phyloP scores from a whole-genome alignment of 805 yeast genomes.

The Dipodascopsis uninucleata region DNA sequence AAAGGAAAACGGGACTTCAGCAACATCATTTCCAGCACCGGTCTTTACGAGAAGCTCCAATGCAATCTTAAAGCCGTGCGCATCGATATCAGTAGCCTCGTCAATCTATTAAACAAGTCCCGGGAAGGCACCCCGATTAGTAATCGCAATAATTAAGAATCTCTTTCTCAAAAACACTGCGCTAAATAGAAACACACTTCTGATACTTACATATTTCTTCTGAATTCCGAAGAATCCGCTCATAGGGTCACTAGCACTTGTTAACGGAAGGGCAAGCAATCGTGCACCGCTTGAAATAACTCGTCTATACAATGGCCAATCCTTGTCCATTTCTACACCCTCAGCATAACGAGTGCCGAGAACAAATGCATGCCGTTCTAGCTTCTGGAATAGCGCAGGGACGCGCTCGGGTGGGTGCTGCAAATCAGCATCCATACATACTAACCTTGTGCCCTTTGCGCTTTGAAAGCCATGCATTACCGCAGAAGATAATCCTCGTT shows the following conservation, averaged over 20 bases:
- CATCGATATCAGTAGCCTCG: slow-evolving; percentile 40
- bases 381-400: slow-evolving; percentile 43
- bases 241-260: slow-evolving; percentile 54
- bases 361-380: slow-evolving; percentile 45
- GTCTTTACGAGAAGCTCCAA: slow-evolving; percentile 47
- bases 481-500: slow-evolving; percentile 50
- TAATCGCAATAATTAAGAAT: background rate
- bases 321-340: slow-evolving; percentile 52
- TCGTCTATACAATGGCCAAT: slow-evolving; percentile 52
- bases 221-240: slow-evolving; percentile 52
- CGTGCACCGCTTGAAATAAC: slow-evolving; percentile 50
- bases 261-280: slow-evolving; percentile 47
- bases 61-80: slow-evolving; percentile 51
- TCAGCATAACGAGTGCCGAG: slow-evolving; percentile 54
- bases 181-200: background rate
- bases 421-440: slow-evolving; percentile 54
- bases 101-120: slow-evolving; percentile 12
- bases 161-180: background rate
- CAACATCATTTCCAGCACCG: slow-evolving; percentile 40
- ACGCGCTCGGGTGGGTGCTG: slow-evolving; percentile 51
- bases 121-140: background rate
- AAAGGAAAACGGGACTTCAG: slow-evolving; percentile 50
- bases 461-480: slow-evolving; percentile 48
- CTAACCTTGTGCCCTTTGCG: slow-evolving; percentile 46
- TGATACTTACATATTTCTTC: slow-evolving; percentile 38